Evolutionary conservation across 495 filamentous ascomycete species (phyloP).

Genomic region (Xylaria bambusicola): DNA sequence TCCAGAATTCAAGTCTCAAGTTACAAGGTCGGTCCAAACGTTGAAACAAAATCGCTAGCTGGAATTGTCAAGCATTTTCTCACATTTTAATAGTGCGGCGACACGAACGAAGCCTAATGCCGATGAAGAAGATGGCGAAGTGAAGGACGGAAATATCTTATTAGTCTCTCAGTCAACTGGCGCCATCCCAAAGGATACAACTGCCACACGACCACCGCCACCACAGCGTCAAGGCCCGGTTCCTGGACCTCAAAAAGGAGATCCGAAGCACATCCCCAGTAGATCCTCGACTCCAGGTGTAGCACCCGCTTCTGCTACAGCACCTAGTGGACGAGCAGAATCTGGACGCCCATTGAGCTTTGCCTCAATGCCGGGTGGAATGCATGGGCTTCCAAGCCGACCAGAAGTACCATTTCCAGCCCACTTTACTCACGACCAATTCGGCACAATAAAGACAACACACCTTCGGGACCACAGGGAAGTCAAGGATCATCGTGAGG

Average conservation of each 20-base stretch:
- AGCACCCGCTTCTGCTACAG: conserved; percentile 20
- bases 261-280: conserved; percentile 23
- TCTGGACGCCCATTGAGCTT: conserved; percentile 39
- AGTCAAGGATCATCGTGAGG: conserved; percentile 29
- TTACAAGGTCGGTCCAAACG: conserved; percentile 26
- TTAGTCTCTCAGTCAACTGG: conserved; percentile 12
- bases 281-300: conserved; percentile 33
- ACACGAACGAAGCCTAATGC: conserved; percentile 37
- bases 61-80: conserved; percentile 9
- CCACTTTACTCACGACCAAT: conserved; percentile 40
- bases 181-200: conserved; percentile 19
- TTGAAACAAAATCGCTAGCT: not conserved
- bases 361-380: conserved; percentile 39
- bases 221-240: conserved; percentile 20
- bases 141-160: conserved; percentile 57
- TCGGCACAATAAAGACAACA: conserved; percentile 35
- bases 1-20: conserved; percentile 47
- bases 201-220: conserved; percentile 10
- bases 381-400: conserved; percentile 46
- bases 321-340: conserved; percentile 29
- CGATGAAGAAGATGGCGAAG: conserved; percentile 80
- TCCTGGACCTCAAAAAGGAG: conserved; percentile 21
- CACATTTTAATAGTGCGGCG: conserved; percentile 37
- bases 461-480: conserved; percentile 41
- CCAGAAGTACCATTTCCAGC: conserved; percentile 47